A percentile compares a stretch with the other conserved stretches of the same genome.
These are phyloP conservation scores for Entomortierella lignicola DNA, from an alignment of 192 early-diverging fungal genomes.

Conservation along the genomic window DNA sequence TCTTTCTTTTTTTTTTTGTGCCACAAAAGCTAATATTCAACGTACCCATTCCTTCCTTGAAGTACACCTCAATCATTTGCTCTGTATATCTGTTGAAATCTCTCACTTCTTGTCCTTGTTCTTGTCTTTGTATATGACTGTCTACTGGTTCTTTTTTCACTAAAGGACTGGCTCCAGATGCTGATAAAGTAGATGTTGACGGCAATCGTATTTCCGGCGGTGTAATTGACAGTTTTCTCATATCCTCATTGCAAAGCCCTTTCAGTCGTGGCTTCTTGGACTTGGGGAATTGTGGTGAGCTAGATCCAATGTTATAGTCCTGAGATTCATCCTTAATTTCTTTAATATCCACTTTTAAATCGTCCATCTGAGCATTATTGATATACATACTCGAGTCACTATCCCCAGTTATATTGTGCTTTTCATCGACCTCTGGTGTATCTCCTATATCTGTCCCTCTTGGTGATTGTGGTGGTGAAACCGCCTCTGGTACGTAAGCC, in stretches of 20 bases:
- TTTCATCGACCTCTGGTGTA: neutral
- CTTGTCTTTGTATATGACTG: neutral
- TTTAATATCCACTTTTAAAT: neutral
- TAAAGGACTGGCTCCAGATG: neutral
- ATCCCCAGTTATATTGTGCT: neutral
- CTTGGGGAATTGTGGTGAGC: neutral
- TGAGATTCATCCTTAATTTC: neutral
- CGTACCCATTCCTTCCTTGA: conserved; percentile 48
- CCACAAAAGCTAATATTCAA: neutral
- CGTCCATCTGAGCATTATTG: neutral
- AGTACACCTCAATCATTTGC: conserved; percentile 31
- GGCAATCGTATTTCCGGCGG: neutral
- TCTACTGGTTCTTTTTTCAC: neutral
- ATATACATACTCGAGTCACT: too few species aligned
- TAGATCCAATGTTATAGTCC: neutral
- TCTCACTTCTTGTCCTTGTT: neutral
- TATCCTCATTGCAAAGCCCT: conserved; percentile 2
- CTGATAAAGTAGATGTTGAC: neutral
- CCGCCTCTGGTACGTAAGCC: neutral
- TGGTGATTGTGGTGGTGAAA: neutral
- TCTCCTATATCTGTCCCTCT: neutral
- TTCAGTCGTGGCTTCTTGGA: conserved; percentile 16
- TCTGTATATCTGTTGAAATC: conserved; percentile 47
- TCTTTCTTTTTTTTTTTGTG: neutral
- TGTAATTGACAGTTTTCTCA: conserved; percentile 2